These are phyloP conservation scores for Ampelocalamus luodianensis DNA, from an alignment of 176 grass and related monocot species.

Conservation along the genomic window DNA sequence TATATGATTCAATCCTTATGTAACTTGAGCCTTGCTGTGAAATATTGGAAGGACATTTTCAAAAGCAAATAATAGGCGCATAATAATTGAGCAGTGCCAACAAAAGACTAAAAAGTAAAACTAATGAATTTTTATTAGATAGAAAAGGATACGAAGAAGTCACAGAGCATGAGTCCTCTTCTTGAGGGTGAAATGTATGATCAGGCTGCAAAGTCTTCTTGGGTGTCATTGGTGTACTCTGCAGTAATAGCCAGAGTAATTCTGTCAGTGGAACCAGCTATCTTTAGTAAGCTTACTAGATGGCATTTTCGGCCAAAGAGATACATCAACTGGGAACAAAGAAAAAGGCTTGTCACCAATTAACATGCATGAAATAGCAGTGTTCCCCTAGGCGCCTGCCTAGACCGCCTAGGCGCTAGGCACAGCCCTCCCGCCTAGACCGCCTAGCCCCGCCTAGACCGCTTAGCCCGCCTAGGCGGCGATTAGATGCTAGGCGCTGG, in stretches of 20 bases:
- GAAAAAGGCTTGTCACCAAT: neutral
- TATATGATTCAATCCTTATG: neutral
- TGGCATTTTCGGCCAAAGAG: slow-evolving; percentile 21
- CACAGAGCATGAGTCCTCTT: slow-evolving; percentile 71
- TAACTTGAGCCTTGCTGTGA: neutral
- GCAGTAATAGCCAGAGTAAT: slow-evolving; percentile 41
- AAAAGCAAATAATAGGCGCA: slow-evolving; percentile 19
- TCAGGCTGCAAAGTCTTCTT: slow-evolving; percentile 55
- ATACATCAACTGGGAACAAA: neutral
- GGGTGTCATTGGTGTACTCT: slow-evolving; percentile 47
- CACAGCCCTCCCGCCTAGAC: too few species aligned
- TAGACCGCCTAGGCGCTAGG: too few species aligned
- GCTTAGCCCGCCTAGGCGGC: too few species aligned
- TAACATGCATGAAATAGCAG: too few species aligned
- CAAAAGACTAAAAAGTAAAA: neutral
- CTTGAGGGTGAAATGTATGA: slow-evolving; percentile 48
- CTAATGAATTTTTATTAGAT: slow-evolving; percentile 15
- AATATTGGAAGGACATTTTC: neutral
- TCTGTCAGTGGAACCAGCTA: slow-evolving; percentile 12
- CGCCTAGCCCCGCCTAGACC: too few species aligned
- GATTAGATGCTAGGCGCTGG: too few species aligned
- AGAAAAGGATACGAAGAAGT: slow-evolving; percentile 81
- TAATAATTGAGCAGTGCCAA: slow-evolving; percentile 8
- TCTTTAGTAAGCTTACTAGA: slow-evolving; percentile 26
- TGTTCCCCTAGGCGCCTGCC: too few species aligned